Base-by-base conservation (phyloP, 805 yeast species). In the Scheffersomyces amazonensis region DNA sequence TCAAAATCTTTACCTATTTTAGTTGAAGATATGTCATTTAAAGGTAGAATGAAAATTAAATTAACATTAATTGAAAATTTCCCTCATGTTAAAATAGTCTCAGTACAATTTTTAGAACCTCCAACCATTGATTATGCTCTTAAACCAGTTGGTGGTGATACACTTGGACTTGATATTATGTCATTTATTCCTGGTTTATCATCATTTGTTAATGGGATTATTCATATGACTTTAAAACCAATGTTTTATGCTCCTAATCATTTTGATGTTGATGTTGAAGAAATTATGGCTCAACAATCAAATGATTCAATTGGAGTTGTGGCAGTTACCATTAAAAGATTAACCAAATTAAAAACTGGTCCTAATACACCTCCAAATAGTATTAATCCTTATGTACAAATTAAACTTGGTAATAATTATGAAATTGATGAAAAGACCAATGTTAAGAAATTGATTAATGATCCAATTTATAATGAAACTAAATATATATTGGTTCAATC, bases 91-190 rank as follows among this genome's bases (percentile, higher is more conserved):
- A 80, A 80, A 44, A 60, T 77, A 49, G 87, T 86, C 7, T 79
- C 87, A 15, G 67, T 85, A 39, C 83, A 81, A 45, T 77, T 86
- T 51, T 66, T 86, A 52, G 91, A 85, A 57, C 83, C 91, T 15
- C 93, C 93, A 27, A 70, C 74, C 21, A 83, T 86, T 53, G 90
- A 83, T 54, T 86, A 84, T 57, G 83, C 80, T 16, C 75, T 86
- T 68, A 86, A 86, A 56, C 95, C 95, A 8, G 83, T 86, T 37
- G 93, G 93, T 58, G 93, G 95, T 64, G 91, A 86, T 56, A 81
- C 90, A n/a, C 73, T 86, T 43, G 95, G 95, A 44, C 54, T 86
- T 31, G 95, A 86, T 64, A 76, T 86, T 49, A 86, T 86, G 95
- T 80, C 90, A 2, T 72, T 85, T 49, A 74, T 86, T 46, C 95